phyloP scores from a whole-genome alignment of 768 basidiomycete genomes.

The Boletus reticulatus region DNA sequence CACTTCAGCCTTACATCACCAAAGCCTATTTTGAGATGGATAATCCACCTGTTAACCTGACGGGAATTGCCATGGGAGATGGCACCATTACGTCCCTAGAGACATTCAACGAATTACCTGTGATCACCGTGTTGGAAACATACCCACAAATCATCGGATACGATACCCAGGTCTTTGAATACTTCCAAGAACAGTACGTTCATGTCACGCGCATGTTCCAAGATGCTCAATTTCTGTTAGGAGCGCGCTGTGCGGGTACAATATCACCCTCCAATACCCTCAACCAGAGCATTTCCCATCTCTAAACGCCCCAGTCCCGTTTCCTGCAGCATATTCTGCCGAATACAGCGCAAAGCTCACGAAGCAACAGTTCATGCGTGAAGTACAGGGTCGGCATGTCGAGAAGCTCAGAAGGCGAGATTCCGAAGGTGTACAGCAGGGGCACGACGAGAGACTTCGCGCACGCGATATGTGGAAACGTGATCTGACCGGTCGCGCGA shows the following conservation, averaged over 20 bases:
- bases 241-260: constrained; percentile 59
- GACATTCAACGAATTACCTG: constrained; percentile 51
- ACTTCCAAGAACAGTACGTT: constrained; percentile 65
- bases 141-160: constrained; percentile 76
- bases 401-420: constrained; percentile 9
- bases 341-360: not conserved
- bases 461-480: constrained; percentile 38
- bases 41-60: constrained; percentile 63
- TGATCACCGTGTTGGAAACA: constrained; percentile 62
- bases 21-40: constrained; percentile 62
- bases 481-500: constrained; percentile 47
- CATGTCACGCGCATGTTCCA: not conserved
- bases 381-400: constrained; percentile 7
- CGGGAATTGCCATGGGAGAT: constrained; percentile 69
- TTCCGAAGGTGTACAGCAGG: not conserved
- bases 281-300: constrained; percentile 51
- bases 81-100: constrained; percentile 50
- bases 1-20: constrained; percentile 67
- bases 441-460: constrained; percentile 21
- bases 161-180: constrained; percentile 61
- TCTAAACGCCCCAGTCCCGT: not conserved
- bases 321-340: fast-evolving
- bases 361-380: constrained; percentile 6
- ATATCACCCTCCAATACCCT: constrained; percentile 68
- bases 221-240: constrained; percentile 31